Percentiles rank a stretch among this genome's conserved stretches.
Conservation (phyloP, 2,329 filamentous ascomycete species). For the Verticillium tricorpus region DNA sequence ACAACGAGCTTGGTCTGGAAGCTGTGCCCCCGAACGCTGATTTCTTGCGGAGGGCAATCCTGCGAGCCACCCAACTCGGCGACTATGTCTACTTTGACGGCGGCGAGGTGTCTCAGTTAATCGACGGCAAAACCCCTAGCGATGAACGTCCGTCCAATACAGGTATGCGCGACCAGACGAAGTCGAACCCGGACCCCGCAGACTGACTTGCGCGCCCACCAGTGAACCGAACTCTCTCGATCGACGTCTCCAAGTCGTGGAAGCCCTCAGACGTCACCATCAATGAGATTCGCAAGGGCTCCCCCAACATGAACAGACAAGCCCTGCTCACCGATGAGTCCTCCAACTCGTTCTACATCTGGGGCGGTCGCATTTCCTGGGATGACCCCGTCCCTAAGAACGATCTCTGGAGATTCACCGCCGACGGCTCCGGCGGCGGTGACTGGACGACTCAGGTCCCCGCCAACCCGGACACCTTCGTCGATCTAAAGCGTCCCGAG, state of each 20-base stretch:
- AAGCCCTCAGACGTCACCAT: constrained; percentile 25
- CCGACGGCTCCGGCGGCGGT: constrained; percentile 26
- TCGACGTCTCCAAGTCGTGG: constrained; percentile 27
- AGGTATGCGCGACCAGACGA: constrained; percentile 12
- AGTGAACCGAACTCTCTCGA: constrained; percentile 29
- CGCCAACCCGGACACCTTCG: constrained; percentile 24
- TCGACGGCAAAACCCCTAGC: constrained; percentile 16
- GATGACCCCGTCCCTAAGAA: constrained; percentile 16
- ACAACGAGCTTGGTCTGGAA: background rate
- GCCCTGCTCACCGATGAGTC: constrained; percentile 26
- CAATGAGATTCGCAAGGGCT: constrained; percentile 20
- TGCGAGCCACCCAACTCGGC: constrained; percentile 19
- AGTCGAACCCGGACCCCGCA: background rate
- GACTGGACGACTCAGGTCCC: constrained; percentile 23
- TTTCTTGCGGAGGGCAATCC: background rate
- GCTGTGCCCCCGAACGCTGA: background rate
- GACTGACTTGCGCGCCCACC: background rate
- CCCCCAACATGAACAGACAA: constrained; percentile 23
- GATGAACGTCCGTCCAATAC: constrained; percentile 16
- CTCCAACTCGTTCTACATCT: constrained; percentile 25
- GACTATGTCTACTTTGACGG: constrained; percentile 34
- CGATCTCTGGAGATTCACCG: constrained; percentile 25
- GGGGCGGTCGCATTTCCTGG: constrained; percentile 23
- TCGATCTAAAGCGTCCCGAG: constrained; percentile 26
- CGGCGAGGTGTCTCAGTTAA: constrained; percentile 24